Conservation (phyloP, 108 stramenopile species). For the Cyclotella atomus region DNA sequence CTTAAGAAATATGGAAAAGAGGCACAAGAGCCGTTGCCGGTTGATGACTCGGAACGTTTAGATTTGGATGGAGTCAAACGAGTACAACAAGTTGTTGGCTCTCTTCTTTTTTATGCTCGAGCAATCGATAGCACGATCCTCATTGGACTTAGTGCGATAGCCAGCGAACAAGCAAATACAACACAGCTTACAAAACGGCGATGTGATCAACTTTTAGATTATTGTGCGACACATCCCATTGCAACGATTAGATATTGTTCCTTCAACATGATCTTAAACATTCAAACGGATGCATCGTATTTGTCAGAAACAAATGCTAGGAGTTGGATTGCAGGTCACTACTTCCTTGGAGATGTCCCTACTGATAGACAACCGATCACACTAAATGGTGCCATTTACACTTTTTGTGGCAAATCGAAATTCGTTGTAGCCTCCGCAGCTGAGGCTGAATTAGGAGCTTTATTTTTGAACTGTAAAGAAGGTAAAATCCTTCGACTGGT, state of each 20-base stretch:
- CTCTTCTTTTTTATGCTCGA: conserved; percentile 7
- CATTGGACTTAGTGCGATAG: neutral
- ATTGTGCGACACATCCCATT: neutral
- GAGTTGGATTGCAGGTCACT: neutral
- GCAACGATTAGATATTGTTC: neutral
- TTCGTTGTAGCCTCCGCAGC: conserved; percentile 7
- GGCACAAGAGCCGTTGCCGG: neutral
- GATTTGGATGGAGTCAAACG: neutral
- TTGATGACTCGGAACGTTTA: neutral
- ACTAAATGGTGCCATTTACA: neutral
- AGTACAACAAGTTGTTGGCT: conserved; percentile 6
- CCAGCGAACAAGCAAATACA: conserved; percentile 2
- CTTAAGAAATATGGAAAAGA: neutral
- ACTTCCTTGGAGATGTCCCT: neutral
- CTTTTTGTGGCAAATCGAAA: neutral
- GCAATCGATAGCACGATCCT: conserved; percentile 2
- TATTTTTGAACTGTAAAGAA: conserved; percentile 2
- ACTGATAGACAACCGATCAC: neutral
- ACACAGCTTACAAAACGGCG: neutral
- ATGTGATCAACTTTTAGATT: conserved; percentile 2
- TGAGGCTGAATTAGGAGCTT: conserved; percentile 3
- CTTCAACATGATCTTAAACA: conserved; percentile 6
- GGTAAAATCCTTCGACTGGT: neutral
- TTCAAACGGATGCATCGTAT: conserved; percentile 2
- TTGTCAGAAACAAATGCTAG: neutral